Evolutionary conservation across 495 filamentous ascomycete species (phyloP).

Genomic region (Pyronema domesticum): DNA sequence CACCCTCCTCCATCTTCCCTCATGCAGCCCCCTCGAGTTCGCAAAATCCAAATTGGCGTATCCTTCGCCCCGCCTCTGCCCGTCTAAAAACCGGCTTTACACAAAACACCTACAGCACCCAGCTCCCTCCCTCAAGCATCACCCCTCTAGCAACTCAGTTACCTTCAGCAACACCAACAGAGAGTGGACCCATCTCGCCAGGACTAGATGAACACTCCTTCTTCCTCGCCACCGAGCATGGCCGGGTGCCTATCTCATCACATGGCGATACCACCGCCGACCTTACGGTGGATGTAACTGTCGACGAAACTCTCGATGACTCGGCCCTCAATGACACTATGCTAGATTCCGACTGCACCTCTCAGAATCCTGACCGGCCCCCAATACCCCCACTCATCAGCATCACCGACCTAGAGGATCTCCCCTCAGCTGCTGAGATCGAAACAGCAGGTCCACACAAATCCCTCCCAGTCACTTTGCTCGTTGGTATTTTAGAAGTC

Average conservation of each 20-base stretch:
- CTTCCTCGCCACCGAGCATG: not conserved
- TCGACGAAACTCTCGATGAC: too few species aligned
- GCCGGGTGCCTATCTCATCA: too few species aligned
- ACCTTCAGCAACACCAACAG: not conserved
- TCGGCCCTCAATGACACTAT: too few species aligned
- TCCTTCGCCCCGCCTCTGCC: not conserved
- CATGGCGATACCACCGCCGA: not conserved
- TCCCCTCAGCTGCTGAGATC: conserved; percentile 55
- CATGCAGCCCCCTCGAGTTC: not conserved
- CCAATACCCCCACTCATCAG: conserved; percentile 4
- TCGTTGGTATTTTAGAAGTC: conserved; percentile 60
- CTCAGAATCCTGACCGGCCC: not conserved
- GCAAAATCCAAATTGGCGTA: conserved; percentile 9
- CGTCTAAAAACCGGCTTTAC: conserved; percentile 4
- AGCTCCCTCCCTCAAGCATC: not conserved
- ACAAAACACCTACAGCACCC: not conserved
- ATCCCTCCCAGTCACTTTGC: conserved; percentile 58
- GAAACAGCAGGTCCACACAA: conserved; percentile 47
- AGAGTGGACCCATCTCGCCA: not conserved
- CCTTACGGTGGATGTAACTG: too few species aligned
- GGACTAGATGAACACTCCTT: not conserved
- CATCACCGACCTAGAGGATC: conserved; percentile 46
- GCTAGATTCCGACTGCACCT: not conserved
- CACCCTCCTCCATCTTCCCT: not conserved
- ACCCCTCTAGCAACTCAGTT: not conserved